Percentiles rank a stretch among this genome's conserved stretches.
Conservation (phyloP, 148 eudicot genomes). For the Mesembryanthemum crystallinum region DNA sequence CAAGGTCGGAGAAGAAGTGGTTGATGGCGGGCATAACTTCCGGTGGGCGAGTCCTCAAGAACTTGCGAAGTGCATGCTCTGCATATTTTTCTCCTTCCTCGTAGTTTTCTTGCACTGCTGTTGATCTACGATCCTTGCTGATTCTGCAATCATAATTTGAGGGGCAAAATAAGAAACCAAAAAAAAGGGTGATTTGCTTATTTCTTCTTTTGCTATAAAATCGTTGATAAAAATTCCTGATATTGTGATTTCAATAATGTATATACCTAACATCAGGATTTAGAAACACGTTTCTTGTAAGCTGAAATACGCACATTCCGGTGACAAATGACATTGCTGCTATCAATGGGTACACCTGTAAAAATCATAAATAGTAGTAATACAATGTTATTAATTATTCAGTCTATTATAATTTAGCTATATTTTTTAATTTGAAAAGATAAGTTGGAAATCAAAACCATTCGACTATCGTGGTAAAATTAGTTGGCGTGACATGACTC, state of each 20-base stretch:
- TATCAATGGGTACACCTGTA: conserved; percentile 80
- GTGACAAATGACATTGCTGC: conserved; percentile 87
- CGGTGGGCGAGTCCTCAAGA: conserved; percentile 72
- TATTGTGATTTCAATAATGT: no score
- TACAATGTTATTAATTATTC: no score
- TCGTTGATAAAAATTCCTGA: no score
- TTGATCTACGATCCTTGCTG: conserved; percentile 51
- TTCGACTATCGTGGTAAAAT: no score
- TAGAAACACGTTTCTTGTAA: conserved; percentile 61
- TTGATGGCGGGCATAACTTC: conserved; percentile 85
- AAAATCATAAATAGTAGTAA: not conserved
- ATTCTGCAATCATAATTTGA: conserved; percentile 32
- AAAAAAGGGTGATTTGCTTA: no score
- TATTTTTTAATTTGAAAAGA: no score
- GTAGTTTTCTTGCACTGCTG: conserved; percentile 56
- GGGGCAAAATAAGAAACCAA: not conserved
- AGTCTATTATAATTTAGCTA: no score
- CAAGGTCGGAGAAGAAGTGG: conserved; percentile 59
- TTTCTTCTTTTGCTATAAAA: not conserved
- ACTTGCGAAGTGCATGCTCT: conserved; percentile 68
- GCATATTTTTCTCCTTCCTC: conserved; percentile 79
- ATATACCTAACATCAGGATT: conserved; percentile 88
- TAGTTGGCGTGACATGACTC: no score
- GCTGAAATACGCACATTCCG: conserved; percentile 70
- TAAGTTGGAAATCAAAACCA: no score